Evolutionary conservation across 495 filamentous ascomycete species (phyloP).

Genomic region (Amphirosellinia nigrospora): DNA sequence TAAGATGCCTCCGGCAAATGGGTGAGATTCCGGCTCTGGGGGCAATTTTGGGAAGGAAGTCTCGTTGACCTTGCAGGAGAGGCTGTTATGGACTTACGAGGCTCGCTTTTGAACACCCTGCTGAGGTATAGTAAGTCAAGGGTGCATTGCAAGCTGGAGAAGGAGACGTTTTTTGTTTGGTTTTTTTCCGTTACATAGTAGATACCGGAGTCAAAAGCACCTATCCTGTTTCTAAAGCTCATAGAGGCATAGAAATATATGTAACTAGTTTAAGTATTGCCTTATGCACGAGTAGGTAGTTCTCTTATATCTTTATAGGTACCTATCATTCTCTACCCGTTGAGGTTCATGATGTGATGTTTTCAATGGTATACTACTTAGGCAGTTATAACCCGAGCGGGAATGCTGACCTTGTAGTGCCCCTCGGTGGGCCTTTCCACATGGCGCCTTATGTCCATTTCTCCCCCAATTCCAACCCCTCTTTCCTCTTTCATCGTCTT

Average conservation of each 20-base stretch:
- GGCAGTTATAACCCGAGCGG: not conserved
- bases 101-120: not conserved
- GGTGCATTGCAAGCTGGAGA: not conserved
- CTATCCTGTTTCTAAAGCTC: too few relatives aligned
- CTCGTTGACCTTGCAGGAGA: not conserved
- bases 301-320: not conserved
- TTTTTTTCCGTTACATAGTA: too few relatives aligned
- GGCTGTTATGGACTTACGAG: not conserved
- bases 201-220: too few relatives aligned
- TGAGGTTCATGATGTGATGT: not conserved
- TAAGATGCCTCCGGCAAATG: too few relatives aligned
- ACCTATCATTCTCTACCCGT: not conserved
- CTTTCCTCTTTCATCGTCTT: conserved; percentile 2
- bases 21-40: not conserved
- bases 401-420: not conserved
- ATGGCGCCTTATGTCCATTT: not conserved
- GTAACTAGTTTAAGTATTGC: too few relatives aligned
- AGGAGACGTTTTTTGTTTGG: not conserved
- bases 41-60: not conserved
- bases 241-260: too few relatives aligned
- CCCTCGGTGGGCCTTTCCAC: not conserved
- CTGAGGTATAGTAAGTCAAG: not conserved
- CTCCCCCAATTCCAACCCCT: not conserved
- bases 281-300: not conserved
- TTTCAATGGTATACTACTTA: not conserved